Evolutionary conservation across 73 alveolate genomes (phyloP).

Genomic region (Paramecium primaurelia): DNA sequence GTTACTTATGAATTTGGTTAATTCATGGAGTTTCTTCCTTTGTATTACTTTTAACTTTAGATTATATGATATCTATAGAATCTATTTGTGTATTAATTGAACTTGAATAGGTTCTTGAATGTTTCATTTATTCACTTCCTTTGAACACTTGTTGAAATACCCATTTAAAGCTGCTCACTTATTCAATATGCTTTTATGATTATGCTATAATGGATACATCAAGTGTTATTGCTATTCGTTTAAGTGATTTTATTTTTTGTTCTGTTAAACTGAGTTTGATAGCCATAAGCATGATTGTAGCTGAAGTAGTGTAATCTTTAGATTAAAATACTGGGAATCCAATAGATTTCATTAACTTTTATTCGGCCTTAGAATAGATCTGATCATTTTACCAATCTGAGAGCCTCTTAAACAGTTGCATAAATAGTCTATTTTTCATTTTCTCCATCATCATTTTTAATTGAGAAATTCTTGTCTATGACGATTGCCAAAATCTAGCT

Average conservation of each 20-base stretch:
- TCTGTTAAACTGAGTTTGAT: constrained; percentile 1
- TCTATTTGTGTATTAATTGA: neutral
- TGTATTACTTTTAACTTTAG: neutral
- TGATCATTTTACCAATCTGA: neutral
- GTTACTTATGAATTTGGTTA: neutral
- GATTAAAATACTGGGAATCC: constrained; percentile 9
- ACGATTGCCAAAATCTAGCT: constrained; percentile 2
- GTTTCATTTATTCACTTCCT: neutral
- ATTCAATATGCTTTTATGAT: neutral
- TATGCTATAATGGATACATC: neutral
- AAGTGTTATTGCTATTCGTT: neutral
- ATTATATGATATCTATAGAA: neutral
- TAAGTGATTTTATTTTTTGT: neutral
- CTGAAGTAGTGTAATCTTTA: constrained; percentile 33
- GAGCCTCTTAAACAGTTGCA: neutral
- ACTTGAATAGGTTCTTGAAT: constrained; percentile 8
- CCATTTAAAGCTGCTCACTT: constrained; percentile 25
- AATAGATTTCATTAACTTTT: neutral
- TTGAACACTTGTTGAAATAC: constrained; percentile 38
- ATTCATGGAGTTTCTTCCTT: constrained; percentile 17
- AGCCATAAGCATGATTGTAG: constrained; percentile 44
- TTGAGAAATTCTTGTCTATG: neutral
- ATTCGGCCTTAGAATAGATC: neutral
- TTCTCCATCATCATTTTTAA: neutral
- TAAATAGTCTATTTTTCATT: neutral